Percentiles rank a stretch among this genome's conserved stretches.
Evolutionary conservation across 768 basidiomycete species (phyloP).

Genomic region (Rhizopogon vinicolor): DNA sequence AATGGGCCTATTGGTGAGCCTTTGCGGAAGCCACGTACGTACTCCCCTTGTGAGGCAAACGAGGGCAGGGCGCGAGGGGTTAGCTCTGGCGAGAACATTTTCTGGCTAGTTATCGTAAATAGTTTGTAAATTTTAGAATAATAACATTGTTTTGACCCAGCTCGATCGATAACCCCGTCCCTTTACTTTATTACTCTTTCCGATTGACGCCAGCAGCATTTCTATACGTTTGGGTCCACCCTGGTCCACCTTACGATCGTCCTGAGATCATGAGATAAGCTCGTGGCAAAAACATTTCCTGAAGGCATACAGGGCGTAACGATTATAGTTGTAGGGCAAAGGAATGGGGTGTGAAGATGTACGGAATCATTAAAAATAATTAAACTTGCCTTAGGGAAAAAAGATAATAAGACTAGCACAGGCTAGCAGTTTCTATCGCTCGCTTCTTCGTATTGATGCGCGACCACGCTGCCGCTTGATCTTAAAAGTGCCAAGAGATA

Average conservation of each 20-base stretch:
- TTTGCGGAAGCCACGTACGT: conserved; percentile 1
- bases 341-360: conserved; percentile 1
- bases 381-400: not conserved
- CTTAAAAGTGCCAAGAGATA: not conserved
- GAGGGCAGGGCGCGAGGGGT: not conserved
- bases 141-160: not conserved
- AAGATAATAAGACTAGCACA: not conserved
- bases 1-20: not conserved
- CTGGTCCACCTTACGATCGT: not conserved
- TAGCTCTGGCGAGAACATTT: no score
- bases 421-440: not conserved
- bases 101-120: not conserved
- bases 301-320: not conserved
- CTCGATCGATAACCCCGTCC: not conserved
- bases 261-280: not conserved
- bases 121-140: not conserved
- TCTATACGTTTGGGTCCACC: not conserved
- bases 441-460: not conserved
- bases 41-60: not conserved
- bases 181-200: not conserved
- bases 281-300: not conserved
- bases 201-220: not conserved
- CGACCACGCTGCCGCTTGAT: not conserved
- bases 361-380: not conserved
- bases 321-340: not conserved